These are phyloP conservation scores for Trypanosoma mega DNA, from an alignment of 208 protist genomes.

Conservation along the genomic window DNA sequence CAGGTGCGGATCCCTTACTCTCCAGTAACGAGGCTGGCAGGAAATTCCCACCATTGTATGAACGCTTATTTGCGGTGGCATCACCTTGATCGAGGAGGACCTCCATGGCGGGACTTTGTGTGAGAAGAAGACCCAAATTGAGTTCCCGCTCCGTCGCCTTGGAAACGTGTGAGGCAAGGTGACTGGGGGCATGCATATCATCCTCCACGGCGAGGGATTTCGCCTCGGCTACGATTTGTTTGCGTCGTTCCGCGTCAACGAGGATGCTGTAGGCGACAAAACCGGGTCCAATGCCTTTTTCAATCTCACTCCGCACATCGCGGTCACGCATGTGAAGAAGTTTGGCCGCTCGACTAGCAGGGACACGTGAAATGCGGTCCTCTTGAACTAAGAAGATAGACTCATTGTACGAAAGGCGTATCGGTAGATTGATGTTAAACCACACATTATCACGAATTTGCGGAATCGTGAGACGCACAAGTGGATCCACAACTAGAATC, in stretches of 20 bases:
- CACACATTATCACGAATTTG: constrained; percentile 90
- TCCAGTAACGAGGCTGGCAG: constrained; percentile 62
- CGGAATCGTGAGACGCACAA: constrained; percentile 84
- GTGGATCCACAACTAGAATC: constrained; percentile 89
- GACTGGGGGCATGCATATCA: constrained; percentile 4
- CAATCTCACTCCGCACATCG: constrained; percentile 67
- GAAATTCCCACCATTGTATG: constrained; percentile 77
- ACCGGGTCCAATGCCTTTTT: constrained; percentile 49
- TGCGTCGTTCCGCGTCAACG: constrained; percentile 56
- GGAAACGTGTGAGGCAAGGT: constrained; percentile 20
- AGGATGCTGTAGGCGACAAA: constrained; percentile 90
- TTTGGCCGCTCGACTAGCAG: constrained; percentile 63
- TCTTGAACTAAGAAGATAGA: constrained; percentile 64
- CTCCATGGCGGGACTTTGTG: constrained; percentile 88
- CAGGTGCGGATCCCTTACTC: too few relatives aligned
- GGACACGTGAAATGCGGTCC: constrained; percentile 65
- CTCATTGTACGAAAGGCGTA: constrained; percentile 77
- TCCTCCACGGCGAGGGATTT: constrained; percentile 16
- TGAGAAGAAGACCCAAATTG: constrained; percentile 83
- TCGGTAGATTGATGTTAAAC: constrained; percentile 85
- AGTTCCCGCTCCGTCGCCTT: constrained; percentile 81
- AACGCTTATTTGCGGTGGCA: constrained; percentile 66
- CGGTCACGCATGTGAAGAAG: constrained; percentile 54
- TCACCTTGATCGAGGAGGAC: constrained; percentile 67
- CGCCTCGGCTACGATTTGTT: constrained; percentile 64